Percentiles rank a stretch among this genome's conserved stretches.
Conservation (phyloP, 495 filamentous ascomycete genomes). For the Pyronema domesticum region DNA sequence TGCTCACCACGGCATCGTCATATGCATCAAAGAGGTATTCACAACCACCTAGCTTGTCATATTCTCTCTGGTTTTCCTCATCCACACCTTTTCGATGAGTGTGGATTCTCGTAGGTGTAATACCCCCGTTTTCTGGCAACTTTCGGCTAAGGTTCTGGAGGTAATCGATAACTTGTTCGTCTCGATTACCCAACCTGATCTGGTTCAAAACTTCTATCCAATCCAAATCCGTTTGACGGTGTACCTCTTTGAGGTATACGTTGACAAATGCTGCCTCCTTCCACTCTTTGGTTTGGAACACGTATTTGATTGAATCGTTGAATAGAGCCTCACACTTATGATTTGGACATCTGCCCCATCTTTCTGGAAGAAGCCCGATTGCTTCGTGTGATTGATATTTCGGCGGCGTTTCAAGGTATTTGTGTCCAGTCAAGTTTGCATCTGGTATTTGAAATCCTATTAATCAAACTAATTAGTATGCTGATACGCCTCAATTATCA, state of each 20-base stretch:
- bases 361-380: slow-evolving; percentile 1
- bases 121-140: slow-evolving; percentile 4
- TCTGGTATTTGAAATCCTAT: too few relatives aligned
- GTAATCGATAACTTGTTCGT: slow-evolving; percentile 4
- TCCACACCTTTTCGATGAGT: slow-evolving; percentile 9
- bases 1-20: neutral
- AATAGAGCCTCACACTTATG: slow-evolving; percentile 10
- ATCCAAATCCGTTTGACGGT: slow-evolving; percentile 12
- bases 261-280: slow-evolving; percentile 8
- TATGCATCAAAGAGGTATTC: slow-evolving; percentile 7
- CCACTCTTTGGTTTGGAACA: slow-evolving; percentile 22
- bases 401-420: neutral
- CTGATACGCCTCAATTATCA: neutral
- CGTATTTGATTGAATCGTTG: slow-evolving; percentile 21
- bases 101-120: slow-evolving; percentile 19
- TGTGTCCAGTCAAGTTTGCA: neutral
- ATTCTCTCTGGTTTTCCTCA: slow-evolving; percentile 14
- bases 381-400: neutral
- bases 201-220: slow-evolving; percentile 15
- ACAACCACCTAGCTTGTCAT: slow-evolving; percentile 2
- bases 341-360: slow-evolving; percentile 10
- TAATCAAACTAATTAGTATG: neutral
- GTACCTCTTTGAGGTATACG: slow-evolving; percentile 10
- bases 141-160: slow-evolving; percentile 8
- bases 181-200: slow-evolving; percentile 12